phyloP scores from a whole-genome alignment of 2,329 filamentous ascomycete genomes.

The Xylariales sp. region DNA sequence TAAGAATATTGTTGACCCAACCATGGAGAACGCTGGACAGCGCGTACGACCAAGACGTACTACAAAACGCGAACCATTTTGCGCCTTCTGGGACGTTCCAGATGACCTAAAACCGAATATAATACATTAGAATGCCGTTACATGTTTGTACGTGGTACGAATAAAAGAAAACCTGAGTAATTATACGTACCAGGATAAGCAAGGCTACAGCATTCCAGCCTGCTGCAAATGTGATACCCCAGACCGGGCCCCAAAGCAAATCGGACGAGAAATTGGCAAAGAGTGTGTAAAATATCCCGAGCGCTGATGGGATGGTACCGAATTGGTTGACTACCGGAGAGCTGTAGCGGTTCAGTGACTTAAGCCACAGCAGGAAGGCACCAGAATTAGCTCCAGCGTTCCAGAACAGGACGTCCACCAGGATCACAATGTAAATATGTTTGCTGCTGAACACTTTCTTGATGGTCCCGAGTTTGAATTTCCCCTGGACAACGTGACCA shows the following conservation, averaged over 20 bases:
- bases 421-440: constrained; percentile 46
- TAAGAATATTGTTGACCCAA: constrained; percentile 47
- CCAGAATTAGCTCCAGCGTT: constrained; percentile 43
- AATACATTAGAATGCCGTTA: no score
- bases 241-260: constrained; percentile 44
- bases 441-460: constrained; percentile 29
- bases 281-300: constrained; percentile 53
- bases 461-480: constrained; percentile 17
- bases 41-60: constrained; percentile 41
- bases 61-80: constrained; percentile 48
- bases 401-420: constrained; percentile 53
- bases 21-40: constrained; percentile 52
- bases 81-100: constrained; percentile 53
- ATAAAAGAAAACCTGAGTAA: no score
- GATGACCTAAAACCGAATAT: no score
- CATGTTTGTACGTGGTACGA: no score
- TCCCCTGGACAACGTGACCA: constrained; percentile 18
- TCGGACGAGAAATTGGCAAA: constrained; percentile 51
- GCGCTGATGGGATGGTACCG: constrained; percentile 43
- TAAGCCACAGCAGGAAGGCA: constrained; percentile 53
- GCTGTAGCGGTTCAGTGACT: constrained; percentile 44
- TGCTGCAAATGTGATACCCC: constrained; percentile 48
- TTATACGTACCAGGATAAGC: constrained; percentile 45
- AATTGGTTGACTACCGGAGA: constrained; percentile 43
- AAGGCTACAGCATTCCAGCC: constrained; percentile 47